A percentile compares a stretch with the other conserved stretches of the same genome.
These are phyloP conservation scores for Cenchrus americanus DNA, from an alignment of 176 grass and related monocot genomes.

Conservation along the genomic window DNA sequence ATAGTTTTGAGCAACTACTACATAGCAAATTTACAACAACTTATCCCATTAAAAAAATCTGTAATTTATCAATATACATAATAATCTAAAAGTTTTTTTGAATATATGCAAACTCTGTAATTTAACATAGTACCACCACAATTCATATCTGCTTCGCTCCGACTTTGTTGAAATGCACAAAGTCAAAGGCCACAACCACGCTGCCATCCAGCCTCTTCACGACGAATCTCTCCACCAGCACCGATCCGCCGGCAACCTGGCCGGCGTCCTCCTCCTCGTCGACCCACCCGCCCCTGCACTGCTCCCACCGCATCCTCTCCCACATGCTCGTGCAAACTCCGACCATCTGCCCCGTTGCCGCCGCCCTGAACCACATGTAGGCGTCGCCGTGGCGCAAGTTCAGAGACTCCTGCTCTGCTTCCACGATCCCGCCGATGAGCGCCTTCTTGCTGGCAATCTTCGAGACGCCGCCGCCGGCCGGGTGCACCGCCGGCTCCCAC, in stretches of 20 bases:
- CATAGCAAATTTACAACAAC: no score
- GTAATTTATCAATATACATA: no score
- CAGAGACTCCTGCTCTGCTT: neutral
- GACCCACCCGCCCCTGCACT: conserved; percentile 56
- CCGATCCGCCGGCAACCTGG: conserved; percentile 35
- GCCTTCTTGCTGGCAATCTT: conserved; percentile 28
- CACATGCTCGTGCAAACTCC: conserved; percentile 55
- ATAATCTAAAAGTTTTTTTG: no score
- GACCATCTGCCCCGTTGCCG: conserved; percentile 19
- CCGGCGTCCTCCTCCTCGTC: conserved; percentile 43
- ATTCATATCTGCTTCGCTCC: no score
- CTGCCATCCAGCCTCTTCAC: conserved; percentile 66
- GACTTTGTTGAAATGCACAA: no score
- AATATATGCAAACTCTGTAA: no score
- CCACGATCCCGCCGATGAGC: conserved; percentile 35
- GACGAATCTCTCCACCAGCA: conserved; percentile 72
- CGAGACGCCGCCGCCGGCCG: neutral
- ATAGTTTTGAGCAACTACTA: no score
- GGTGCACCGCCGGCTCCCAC: conserved; percentile 40
- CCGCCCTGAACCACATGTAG: conserved; percentile 37
- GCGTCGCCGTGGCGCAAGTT: neutral
- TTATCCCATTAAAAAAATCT: no score
- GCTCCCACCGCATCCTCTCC: conserved; percentile 74
- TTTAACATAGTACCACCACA: no score
- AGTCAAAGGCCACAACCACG: conserved; percentile 18